Evolutionary conservation across 805 yeast species (phyloP).

Genomic region (Cyberlindnera euphorbiiphila): DNA sequence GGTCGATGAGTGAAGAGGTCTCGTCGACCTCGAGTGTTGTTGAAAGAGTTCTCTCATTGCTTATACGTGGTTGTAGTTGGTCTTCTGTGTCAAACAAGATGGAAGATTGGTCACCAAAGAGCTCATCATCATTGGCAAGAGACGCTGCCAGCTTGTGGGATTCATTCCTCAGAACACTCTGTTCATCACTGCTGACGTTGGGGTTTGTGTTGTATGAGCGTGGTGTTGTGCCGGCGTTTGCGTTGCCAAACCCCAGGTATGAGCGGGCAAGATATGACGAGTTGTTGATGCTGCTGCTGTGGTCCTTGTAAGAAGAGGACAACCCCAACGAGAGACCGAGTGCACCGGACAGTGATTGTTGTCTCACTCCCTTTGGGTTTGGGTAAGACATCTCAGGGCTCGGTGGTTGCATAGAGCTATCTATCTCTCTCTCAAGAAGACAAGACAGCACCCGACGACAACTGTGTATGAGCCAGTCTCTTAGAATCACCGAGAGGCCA

Average conservation of each 20-base stretch:
- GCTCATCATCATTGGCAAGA: constrained; percentile 57
- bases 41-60: neutral
- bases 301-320: constrained; percentile 22
- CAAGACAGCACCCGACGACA: too few species aligned
- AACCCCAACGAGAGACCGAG: constrained; percentile 27
- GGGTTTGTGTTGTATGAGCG: neutral
- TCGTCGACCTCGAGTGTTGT: constrained; percentile 6
- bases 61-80: too few species aligned
- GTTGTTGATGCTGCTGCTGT: constrained; percentile 8
- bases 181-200: constrained; percentile 1
- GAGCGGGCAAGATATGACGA: constrained; percentile 23
- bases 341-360: constrained; percentile 25
- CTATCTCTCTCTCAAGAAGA: too few species aligned
- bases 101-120: constrained; percentile 14
- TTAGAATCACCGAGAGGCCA: too few species aligned
- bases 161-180: constrained; percentile 1
- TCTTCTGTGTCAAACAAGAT: constrained; percentile 3
- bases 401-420: too few species aligned
- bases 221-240: neutral
- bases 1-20: constrained; percentile 10
- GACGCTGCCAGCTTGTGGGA: constrained; percentile 52
- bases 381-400: neutral
- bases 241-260: constrained; percentile 26
- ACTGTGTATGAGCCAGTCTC: too few species aligned
- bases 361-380: constrained; percentile 7